Evolutionary conservation across 768 basidiomycete genomes (phyloP).

Genomic region (Hirschioporus abietinus): DNA sequence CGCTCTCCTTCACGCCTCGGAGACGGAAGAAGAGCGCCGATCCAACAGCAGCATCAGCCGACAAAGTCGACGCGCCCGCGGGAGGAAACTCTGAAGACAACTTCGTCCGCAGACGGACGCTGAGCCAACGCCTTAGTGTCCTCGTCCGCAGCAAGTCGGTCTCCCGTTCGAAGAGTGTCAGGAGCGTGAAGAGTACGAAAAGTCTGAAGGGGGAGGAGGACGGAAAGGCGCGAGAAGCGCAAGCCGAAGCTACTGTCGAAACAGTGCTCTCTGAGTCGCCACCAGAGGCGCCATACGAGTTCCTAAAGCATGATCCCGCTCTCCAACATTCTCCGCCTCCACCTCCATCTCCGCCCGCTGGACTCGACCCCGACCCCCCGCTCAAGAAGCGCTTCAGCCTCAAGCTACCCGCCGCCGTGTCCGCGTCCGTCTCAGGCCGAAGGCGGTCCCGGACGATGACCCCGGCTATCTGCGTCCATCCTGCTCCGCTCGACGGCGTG

Average conservation of each 20-base stretch:
- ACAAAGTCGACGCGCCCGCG: neutral
- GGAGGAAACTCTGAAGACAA: too few relatives aligned
- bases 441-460: too few relatives aligned
- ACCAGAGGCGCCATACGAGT: neutral
- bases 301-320: neutral
- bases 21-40: too few relatives aligned
- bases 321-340: neutral
- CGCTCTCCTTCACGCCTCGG: neutral
- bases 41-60: neutral
- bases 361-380: neutral
- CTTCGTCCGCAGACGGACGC: neutral
- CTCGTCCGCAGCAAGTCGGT: neutral
- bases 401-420: neutral
- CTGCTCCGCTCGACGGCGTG: too few relatives aligned
- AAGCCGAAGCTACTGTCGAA: too few relatives aligned
- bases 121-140: neutral
- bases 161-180: neutral
- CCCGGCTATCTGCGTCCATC: too few relatives aligned
- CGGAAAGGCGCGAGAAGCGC: too few relatives aligned
- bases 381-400: neutral
- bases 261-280: too few relatives aligned
- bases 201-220: too few relatives aligned
- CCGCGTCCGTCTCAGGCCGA: too few relatives aligned
- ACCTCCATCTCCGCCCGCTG: too few relatives aligned
- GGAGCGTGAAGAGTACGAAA: neutral